Percentiles rank a stretch among this genome's conserved stretches.
These are phyloP conservation scores for Gentiana straminea DNA, from an alignment of 257 asterid genomes.

Conservation along the genomic window DNA sequence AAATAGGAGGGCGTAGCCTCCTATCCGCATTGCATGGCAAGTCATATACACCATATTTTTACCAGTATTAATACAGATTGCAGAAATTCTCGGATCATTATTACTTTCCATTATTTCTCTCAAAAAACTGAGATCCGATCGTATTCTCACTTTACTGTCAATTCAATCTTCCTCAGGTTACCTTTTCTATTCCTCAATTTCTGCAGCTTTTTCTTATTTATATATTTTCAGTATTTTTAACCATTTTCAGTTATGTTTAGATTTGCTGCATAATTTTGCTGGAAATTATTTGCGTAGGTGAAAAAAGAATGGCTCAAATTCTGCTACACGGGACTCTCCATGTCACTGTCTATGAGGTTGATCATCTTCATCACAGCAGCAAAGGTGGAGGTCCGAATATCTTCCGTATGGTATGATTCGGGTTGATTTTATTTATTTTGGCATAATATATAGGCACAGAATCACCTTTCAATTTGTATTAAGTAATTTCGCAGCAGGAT, in stretches of 20 bases:
- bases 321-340: conserved; percentile 40
- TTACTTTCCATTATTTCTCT: background rate
- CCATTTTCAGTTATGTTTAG: background rate
- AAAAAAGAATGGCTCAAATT: conserved; percentile 19
- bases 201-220: background rate
- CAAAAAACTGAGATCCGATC: conserved; percentile 9
- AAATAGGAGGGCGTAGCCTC: no score
- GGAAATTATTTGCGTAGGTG: conserved; percentile 9
- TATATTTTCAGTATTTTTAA: background rate
- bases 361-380: conserved; percentile 13
- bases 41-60: no score
- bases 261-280: conserved; percentile 1
- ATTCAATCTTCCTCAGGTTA: background rate
- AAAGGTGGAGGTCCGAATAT: conserved; percentile 19
- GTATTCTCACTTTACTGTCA: conserved; percentile 1
- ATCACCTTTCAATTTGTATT: conserved; percentile 2
- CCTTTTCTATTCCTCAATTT: conserved; percentile 1
- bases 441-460: background rate
- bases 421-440: background rate
- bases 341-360: conserved; percentile 36
- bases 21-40: no score
- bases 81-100: conserved; percentile 2
- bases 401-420: conserved; percentile 23
- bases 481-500: background rate
- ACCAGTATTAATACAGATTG: no score